Percentiles rank a stretch among this genome's conserved stretches.
These are phyloP conservation scores for Akanthomyces uredinophilus DNA, from an alignment of 2,329 filamentous ascomycete species.

Conservation along the genomic window DNA sequence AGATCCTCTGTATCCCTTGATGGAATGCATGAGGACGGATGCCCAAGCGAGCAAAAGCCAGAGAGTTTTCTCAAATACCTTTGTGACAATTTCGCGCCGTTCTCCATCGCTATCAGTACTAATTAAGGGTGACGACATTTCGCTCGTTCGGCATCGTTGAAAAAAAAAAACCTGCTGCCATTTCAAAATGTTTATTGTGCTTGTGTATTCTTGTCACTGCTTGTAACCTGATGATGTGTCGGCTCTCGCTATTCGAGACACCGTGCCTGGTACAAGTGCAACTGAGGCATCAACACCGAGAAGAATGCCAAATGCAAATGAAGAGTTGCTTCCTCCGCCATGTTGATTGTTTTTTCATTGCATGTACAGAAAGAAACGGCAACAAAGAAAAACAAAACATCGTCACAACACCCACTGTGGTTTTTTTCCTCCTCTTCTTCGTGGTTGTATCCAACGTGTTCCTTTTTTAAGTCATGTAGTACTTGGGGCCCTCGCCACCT, in stretches of 20 bases:
- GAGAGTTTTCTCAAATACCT: background rate
- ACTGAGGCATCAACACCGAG: slow-evolving; percentile 22
- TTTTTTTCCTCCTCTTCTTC: no score
- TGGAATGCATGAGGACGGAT: background rate
- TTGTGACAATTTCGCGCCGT: background rate
- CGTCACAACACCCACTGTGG: background rate
- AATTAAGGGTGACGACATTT: background rate
- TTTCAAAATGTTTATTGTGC: background rate
- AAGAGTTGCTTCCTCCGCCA: background rate
- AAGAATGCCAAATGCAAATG: slow-evolving; percentile 8
- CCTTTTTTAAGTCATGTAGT: slow-evolving; percentile 56
- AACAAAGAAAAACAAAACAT: background rate
- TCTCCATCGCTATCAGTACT: background rate
- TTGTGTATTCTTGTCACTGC: background rate
- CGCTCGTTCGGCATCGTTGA: background rate
- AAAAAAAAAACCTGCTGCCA: background rate
- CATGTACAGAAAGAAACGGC: background rate
- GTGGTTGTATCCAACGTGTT: background rate
- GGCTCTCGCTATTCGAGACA: slow-evolving; percentile 1
- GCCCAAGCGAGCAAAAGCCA: background rate
- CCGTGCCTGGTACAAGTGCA: slow-evolving; percentile 10
- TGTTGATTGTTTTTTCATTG: background rate
- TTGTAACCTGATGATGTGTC: background rate
- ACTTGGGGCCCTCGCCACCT: slow-evolving; percentile 74
- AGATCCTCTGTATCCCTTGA: background rate